Percentiles rank a stretch among this genome's conserved stretches.
Conservation (phyloP, 176 grass and related monocot species). For the Raddia guianensis region DNA sequence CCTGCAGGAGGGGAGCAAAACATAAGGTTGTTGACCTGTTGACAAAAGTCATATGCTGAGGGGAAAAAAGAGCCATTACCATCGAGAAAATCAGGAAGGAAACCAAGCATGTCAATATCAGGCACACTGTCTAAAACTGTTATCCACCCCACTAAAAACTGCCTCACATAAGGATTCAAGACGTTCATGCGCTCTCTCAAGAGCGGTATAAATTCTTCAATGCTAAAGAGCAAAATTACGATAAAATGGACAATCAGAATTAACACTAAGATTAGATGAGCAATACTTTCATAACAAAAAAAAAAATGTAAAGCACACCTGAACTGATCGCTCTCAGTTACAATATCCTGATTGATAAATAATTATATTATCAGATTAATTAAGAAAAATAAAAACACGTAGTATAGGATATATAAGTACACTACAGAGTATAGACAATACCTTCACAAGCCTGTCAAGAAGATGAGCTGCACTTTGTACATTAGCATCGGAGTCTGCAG, state of each 20-base stretch:
- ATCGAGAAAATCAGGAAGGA: slow-evolving; percentile 99
- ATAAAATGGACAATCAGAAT: slow-evolving; percentile 34
- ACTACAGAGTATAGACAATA: slow-evolving; percentile 42
- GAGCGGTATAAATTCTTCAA: slow-evolving; percentile 99
- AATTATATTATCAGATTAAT: slow-evolving; percentile 42
- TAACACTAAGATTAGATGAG: slow-evolving; percentile 30
- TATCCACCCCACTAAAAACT: slow-evolving; percentile 99
- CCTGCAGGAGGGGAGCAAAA: slow-evolving; percentile 49
- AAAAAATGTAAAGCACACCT: slow-evolving; percentile 54
- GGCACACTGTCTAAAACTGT: slow-evolving; percentile 98
- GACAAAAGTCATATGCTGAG: slow-evolving; percentile 22
- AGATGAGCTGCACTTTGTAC: slow-evolving; percentile 99
- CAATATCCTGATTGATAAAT: slow-evolving; percentile 82
- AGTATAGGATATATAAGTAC: background rate
- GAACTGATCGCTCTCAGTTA: slow-evolving; percentile 99
- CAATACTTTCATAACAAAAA: slow-evolving; percentile 18
- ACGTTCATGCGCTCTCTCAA: slow-evolving; percentile 99
- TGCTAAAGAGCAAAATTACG: slow-evolving; percentile 71
- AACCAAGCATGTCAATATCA: slow-evolving; percentile 99
- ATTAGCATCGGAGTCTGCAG: slow-evolving; percentile 94
- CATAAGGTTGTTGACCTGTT: slow-evolving; percentile 30
- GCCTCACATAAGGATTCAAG: slow-evolving; percentile 90
- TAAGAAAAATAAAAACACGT: slow-evolving; percentile 25
- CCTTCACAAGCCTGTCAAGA: slow-evolving; percentile 98
- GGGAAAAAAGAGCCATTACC: slow-evolving; percentile 63